Conservation (phyloP, 306 rosid species). For the Rosa persica region DNA sequence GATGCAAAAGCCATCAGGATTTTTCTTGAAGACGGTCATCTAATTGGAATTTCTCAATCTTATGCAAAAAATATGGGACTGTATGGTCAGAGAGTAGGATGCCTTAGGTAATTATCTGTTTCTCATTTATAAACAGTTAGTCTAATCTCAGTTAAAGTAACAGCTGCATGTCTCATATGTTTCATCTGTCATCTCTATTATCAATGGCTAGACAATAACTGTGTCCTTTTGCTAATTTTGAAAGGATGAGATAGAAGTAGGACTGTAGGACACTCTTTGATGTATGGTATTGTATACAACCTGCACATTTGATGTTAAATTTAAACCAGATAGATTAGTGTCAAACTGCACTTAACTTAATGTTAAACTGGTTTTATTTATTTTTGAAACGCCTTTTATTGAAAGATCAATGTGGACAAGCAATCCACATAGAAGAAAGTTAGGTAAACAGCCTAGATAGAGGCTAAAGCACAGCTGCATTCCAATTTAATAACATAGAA, state of each 20-base stretch:
- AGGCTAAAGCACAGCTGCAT: background rate
- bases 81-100: constrained; percentile 95
- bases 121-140: constrained; percentile 9
- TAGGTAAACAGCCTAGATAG: background rate
- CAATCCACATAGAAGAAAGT: background rate
- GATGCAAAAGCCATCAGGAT: constrained; percentile 85
- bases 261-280: background rate
- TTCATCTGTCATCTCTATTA: background rate
- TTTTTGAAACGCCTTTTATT: background rate
- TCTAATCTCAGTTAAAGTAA: constrained; percentile 6
- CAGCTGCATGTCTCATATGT: background rate
- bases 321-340: background rate
- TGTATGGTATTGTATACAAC: background rate
- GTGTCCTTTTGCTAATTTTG: background rate
- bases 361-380: background rate
- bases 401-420: background rate
- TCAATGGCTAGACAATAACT: background rate
- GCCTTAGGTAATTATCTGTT: constrained; percentile 69
- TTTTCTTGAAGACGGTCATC: constrained; percentile 92
- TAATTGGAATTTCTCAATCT: constrained; percentile 83
- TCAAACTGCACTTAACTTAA: background rate
- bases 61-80: constrained; percentile 99
- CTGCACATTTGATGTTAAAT: background rate
- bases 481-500: background rate
- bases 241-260: background rate